Evolutionary conservation across 139 green algal genomes (phyloP).

Genomic region (Gonium pectorale): DNA sequence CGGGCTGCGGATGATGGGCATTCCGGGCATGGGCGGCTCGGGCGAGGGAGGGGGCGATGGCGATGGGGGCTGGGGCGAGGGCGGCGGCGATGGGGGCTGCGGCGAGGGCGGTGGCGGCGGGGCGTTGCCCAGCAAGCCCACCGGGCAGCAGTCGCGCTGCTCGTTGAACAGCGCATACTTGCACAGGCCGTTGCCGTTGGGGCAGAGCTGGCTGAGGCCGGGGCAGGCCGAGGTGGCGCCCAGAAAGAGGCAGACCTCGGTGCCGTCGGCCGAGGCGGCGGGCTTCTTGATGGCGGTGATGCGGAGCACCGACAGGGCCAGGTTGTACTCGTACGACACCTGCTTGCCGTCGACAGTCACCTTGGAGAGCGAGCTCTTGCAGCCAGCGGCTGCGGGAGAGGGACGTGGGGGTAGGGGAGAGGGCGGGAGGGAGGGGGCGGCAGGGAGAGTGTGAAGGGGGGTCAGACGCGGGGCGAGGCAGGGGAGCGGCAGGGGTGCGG

Average conservation of each 20-base stretch:
- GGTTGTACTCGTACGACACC: conserved; percentile 41
- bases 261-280: conserved; percentile 13
- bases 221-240: background rate
- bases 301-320: conserved; percentile 3
- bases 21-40: background rate
- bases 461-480: background rate
- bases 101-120: background rate
- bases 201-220: conserved; percentile 13
- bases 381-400: background rate
- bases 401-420: background rate
- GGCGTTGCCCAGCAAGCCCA: background rate
- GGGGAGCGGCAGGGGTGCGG: background rate
- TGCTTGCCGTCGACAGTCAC: conserved; percentile 20
- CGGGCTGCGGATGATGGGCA: background rate
- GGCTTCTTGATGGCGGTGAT: background rate
- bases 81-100: no score
- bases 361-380: conserved; percentile 22
- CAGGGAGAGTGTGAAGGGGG: background rate
- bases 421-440: background rate
- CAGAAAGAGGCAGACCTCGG: conserved; percentile 33
- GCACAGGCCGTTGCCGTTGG: background rate
- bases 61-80: no score
- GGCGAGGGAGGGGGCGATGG: background rate
- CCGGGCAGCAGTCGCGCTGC: conserved; percentile 32
- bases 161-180: conserved; percentile 36